A percentile compares a stretch with the other conserved stretches of the same genome.
Evolutionary conservation across 371 early-diverging fungal species (phyloP).

Genomic region (Actinomucor elegans): DNA sequence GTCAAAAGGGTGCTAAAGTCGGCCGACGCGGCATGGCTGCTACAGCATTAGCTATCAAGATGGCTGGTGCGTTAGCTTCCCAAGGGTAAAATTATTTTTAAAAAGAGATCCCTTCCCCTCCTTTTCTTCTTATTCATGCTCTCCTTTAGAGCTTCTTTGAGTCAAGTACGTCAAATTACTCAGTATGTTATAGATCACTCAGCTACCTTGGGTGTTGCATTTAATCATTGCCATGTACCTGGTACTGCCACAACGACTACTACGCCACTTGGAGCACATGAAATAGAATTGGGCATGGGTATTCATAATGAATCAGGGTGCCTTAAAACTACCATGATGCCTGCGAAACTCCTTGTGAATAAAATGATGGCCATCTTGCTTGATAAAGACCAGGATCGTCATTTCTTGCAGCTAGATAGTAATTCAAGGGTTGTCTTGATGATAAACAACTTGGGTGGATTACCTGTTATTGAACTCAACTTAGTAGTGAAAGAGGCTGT

Average conservation of each 20-base stretch:
- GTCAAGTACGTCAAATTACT: slow-evolving; percentile 52
- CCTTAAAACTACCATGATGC: slow-evolving; percentile 41
- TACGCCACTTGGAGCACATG: slow-evolving; percentile 37
- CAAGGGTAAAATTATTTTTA: slow-evolving; percentile 36
- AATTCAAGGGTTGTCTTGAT: slow-evolving; percentile 53
- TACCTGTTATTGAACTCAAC: slow-evolving; percentile 68
- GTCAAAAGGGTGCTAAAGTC: slow-evolving; percentile 59
- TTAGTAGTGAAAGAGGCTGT: slow-evolving; percentile 67
- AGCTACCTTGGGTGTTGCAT: slow-evolving; percentile 78
- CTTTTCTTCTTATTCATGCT: too few species aligned
- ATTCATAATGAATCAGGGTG: slow-evolving; percentile 79
- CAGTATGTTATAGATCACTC: slow-evolving; percentile 54
- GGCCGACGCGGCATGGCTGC: slow-evolving; percentile 84
- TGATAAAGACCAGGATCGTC: slow-evolving; percentile 49
- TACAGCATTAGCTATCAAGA: slow-evolving; percentile 76
- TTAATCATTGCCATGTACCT: slow-evolving; percentile 75
- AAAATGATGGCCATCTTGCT: slow-evolving; percentile 58
- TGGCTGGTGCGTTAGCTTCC: slow-evolving; percentile 71
- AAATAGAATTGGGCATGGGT: slow-evolving; percentile 78
- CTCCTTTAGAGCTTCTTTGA: slow-evolving; percentile 58
- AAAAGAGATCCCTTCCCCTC: neutral
- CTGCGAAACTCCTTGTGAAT: slow-evolving; percentile 53
- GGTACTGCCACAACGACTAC: slow-evolving; percentile 37
- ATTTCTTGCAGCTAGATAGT: slow-evolving; percentile 29
- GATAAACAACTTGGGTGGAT: slow-evolving; percentile 82